phyloP scores from a whole-genome alignment of 139 green algal genomes.

The Desmodesmus armatus region DNA sequence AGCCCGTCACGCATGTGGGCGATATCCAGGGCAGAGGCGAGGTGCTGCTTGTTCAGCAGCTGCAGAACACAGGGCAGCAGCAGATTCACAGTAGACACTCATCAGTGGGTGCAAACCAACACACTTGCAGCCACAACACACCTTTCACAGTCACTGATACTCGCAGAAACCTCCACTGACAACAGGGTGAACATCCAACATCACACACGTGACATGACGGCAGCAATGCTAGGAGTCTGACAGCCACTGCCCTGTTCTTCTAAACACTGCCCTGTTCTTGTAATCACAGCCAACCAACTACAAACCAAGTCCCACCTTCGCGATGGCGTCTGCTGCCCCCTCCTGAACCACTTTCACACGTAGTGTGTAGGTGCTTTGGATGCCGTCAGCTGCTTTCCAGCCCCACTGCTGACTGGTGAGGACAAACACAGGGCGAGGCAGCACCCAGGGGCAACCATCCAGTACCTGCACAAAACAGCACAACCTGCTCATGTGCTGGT shows the following conservation, averaged over 20 bases:
- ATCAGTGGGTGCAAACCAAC: too few species aligned
- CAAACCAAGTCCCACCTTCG: conserved; percentile 49
- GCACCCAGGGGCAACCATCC: conserved; percentile 72
- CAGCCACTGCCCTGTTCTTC: background rate
- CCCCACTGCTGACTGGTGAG: conserved; percentile 49
- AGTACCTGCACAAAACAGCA: conserved; percentile 59
- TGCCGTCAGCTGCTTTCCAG: conserved; percentile 8
- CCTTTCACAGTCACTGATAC: too few species aligned
- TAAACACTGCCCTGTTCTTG: background rate
- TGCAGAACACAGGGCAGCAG: background rate
- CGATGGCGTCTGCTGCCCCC: conserved; percentile 63
- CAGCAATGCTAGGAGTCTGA: too few species aligned
- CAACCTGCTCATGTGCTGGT: background rate
- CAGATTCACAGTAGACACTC: background rate
- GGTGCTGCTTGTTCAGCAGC: conserved; percentile 54
- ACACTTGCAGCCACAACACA: too few species aligned
- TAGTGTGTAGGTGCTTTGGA: conserved; percentile 63
- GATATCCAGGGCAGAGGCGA: conserved; percentile 47
- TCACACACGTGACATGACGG: background rate
- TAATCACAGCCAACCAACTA: background rate
- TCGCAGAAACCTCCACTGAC: too few species aligned
- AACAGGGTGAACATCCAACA: background rate
- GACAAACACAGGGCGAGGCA: conserved; percentile 74
- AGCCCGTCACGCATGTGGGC: conserved; percentile 70
- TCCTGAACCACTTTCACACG: conserved; percentile 58